phyloP scores from a whole-genome alignment of 1,139 yeast species.

The Suhomyces bokatorum region DNA sequence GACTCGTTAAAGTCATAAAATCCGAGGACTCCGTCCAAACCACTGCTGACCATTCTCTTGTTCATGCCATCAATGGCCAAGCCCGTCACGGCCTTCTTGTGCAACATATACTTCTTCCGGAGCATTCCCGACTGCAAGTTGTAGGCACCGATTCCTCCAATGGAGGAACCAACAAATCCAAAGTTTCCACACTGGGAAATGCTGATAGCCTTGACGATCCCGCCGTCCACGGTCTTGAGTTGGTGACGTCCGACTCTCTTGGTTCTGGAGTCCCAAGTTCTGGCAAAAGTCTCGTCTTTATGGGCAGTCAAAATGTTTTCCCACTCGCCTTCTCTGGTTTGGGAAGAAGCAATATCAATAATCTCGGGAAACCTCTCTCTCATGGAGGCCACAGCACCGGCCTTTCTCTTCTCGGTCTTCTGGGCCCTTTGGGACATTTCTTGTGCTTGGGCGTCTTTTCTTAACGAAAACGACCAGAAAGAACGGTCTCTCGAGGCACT shows the following conservation, averaged over 20 bases:
- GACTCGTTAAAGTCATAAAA: conserved; percentile 83
- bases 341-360: conserved; percentile 68
- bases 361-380: conserved; percentile 78
- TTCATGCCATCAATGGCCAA: conserved; percentile 89
- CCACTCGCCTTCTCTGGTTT: conserved; percentile 88
- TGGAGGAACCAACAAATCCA: conserved; percentile 86
- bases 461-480: conserved; percentile 86
- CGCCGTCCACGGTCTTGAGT: conserved; percentile 72
- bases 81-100: conserved; percentile 83
- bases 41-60: conserved; percentile 79
- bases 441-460: conserved; percentile 96
- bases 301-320: conserved; percentile 93
- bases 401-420: conserved; percentile 55
- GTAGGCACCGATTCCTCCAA: conserved; percentile 85
- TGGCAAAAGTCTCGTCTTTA: conserved; percentile 77
- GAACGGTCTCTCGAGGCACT: conserved; percentile 88
- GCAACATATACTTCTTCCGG: conserved; percentile 67
- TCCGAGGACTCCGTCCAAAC: conserved; percentile 86
- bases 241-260: conserved; percentile 79
- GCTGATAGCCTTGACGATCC: conserved; percentile 76
- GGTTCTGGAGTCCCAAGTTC: conserved; percentile 87
- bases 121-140: conserved; percentile 87
- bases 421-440: conserved; percentile 81
- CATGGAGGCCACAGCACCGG: conserved; percentile 53
- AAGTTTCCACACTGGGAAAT: conserved; percentile 95